A percentile compares a stretch with the other conserved stretches of the same genome.
These are phyloP conservation scores for Castanea sativa DNA, from an alignment of 306 rosid genomes.

Conservation along the genomic window DNA sequence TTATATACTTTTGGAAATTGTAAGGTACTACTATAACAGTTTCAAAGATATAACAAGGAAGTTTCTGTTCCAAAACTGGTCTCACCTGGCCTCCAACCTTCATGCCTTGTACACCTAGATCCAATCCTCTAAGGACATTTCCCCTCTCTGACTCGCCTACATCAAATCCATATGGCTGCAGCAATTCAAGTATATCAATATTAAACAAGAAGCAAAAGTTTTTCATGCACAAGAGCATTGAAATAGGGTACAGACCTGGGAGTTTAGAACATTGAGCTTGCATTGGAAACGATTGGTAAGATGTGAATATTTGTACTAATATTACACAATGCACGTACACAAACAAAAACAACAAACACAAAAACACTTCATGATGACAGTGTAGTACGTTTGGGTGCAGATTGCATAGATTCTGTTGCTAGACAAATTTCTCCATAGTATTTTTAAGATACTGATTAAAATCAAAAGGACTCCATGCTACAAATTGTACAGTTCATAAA, in stretches of 20 bases:
- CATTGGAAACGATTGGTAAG: neutral
- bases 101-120: constrained; percentile 91
- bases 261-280: neutral
- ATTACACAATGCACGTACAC: neutral
- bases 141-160: constrained; percentile 91
- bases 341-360: neutral
- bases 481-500: neutral
- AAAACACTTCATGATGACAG: neutral
- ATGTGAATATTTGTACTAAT: neutral
- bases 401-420: neutral
- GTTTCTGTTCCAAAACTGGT: constrained; percentile 13
- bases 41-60: constrained; percentile 8
- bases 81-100: constrained; percentile 94
- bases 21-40: neutral
- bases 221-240: neutral
- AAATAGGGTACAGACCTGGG: constrained; percentile 13
- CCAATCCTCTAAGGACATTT: constrained; percentile 83
- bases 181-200: constrained; percentile 31
- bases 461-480: neutral
- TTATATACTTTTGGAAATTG: neutral
- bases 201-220: constrained; percentile 15
- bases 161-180: constrained; percentile 98
- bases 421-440: neutral
- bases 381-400: neutral
- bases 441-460: neutral